phyloP scores from a whole-genome alignment of 2,329 filamentous ascomycete species.

The Blastomyces parvus region DNA sequence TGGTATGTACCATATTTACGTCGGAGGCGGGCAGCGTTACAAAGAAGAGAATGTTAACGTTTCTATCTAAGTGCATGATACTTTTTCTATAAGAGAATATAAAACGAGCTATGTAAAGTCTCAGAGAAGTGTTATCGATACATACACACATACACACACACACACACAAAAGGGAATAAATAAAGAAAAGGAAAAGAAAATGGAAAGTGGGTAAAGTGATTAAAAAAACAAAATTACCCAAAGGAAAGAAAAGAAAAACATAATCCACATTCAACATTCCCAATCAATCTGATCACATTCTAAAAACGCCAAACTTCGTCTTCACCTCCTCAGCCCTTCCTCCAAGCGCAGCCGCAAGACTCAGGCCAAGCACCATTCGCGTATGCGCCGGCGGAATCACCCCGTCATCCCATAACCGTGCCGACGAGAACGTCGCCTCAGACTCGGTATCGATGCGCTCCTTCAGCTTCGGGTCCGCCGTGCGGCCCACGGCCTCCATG shows the following conservation, averaged over 20 bases:
- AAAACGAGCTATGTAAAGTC: neutral
- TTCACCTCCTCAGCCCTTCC: constrained; percentile 50
- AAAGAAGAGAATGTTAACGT: too few relatives aligned
- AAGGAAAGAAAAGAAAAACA: neutral
- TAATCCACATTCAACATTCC: too few relatives aligned
- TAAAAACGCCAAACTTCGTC: constrained; percentile 68
- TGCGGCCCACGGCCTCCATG: constrained; percentile 88
- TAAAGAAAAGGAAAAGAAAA: neutral
- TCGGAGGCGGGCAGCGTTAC: too few relatives aligned
- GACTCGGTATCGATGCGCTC: constrained; percentile 82
- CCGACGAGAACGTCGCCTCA: constrained; percentile 78
- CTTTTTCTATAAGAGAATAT: too few relatives aligned
- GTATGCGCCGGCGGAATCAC: constrained; percentile 72
- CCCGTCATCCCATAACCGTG: constrained; percentile 83
- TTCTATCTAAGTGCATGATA: too few relatives aligned
- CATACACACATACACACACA: neutral
- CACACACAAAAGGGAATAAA: neutral
- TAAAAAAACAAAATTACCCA: too few relatives aligned
- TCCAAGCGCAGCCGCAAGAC: constrained; percentile 61
- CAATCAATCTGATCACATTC: too few relatives aligned
- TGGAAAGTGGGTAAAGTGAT: neutral
- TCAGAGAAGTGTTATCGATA: neutral
- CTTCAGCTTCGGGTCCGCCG: constrained; percentile 68
- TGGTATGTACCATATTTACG: too few relatives aligned
- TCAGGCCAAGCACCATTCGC: constrained; percentile 59